Conservation (phyloP, 495 filamentous ascomycete genomes). For the Lichina pygmaea region DNA sequence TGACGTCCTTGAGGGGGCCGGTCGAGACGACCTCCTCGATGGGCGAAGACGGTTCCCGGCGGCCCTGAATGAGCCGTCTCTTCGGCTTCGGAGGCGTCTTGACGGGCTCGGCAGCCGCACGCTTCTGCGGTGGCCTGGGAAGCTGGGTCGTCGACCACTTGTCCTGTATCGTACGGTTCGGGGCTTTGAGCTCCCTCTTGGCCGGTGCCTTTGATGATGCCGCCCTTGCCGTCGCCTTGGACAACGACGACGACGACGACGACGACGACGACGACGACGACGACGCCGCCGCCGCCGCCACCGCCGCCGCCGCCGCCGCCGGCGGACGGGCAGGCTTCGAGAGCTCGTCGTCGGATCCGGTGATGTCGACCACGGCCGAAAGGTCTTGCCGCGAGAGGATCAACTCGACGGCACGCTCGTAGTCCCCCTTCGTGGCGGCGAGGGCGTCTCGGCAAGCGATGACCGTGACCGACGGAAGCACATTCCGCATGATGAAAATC, state of each 20-base stretch:
- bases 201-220: background rate
- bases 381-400: constrained; percentile 13
- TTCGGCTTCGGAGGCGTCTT: constrained; percentile 5
- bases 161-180: constrained; percentile 27
- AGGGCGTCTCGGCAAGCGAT: constrained; percentile 25
- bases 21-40: background rate
- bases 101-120: background rate
- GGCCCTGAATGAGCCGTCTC: constrained; percentile 8
- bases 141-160: constrained; percentile 23
- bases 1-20: background rate
- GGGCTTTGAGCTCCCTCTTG: constrained; percentile 21
- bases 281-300: constrained; percentile 6
- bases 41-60: constrained; percentile 8
- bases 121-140: background rate
- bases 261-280: no score
- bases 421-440: constrained; percentile 22
- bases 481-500: constrained; percentile 24
- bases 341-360: background rate
- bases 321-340: no score
- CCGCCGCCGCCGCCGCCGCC: constrained; percentile 8
- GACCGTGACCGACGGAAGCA: constrained; percentile 25
- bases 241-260: constrained; percentile 11
- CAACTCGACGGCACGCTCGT: constrained; percentile 28
- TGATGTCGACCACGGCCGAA: constrained; percentile 12
- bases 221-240: constrained; percentile 1